These are phyloP conservation scores for Canavalia gladiata DNA, from an alignment of 306 rosid species.

Conservation along the genomic window DNA sequence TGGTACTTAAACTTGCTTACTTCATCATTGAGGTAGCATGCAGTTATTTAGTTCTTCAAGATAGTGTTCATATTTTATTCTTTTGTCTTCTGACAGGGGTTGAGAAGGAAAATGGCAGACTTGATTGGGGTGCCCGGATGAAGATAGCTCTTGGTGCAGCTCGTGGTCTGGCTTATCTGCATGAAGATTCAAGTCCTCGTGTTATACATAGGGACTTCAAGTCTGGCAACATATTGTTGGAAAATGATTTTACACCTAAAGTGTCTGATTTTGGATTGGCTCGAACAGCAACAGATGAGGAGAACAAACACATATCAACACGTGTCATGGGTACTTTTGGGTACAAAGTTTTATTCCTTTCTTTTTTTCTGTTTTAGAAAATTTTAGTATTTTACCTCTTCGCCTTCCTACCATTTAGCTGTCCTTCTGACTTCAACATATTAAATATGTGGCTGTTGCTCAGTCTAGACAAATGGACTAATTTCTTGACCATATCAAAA, in stretches of 20 bases:
- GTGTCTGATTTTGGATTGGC: constrained; percentile 95
- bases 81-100: constrained; percentile 57
- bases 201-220: constrained; percentile 95
- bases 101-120: constrained; percentile 71
- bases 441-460: constrained; percentile 4
- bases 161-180: constrained; percentile 90
- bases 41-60: constrained; percentile 27
- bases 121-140: constrained; percentile 76
- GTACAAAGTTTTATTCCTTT: constrained; percentile 51
- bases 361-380: constrained; percentile 3
- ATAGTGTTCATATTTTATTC: constrained; percentile 3
- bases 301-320: constrained; percentile 75
- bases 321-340: constrained; percentile 97
- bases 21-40: constrained; percentile 24
- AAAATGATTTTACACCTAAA: constrained; percentile 85
- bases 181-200: constrained; percentile 90
- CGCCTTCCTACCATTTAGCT: neutral
- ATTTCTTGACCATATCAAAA: neutral
- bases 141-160: constrained; percentile 95
- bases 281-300: constrained; percentile 72
- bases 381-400: neutral
- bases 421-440: constrained; percentile 12
- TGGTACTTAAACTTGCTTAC: constrained; percentile 58
- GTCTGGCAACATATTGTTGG: constrained; percentile 89
- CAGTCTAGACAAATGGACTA: neutral